Evolutionary conservation across 2,329 filamentous ascomycete genomes (phyloP), one percentile per base, ranked within the genome.

Genomic region (Scytalidium lignicola): DNA sequence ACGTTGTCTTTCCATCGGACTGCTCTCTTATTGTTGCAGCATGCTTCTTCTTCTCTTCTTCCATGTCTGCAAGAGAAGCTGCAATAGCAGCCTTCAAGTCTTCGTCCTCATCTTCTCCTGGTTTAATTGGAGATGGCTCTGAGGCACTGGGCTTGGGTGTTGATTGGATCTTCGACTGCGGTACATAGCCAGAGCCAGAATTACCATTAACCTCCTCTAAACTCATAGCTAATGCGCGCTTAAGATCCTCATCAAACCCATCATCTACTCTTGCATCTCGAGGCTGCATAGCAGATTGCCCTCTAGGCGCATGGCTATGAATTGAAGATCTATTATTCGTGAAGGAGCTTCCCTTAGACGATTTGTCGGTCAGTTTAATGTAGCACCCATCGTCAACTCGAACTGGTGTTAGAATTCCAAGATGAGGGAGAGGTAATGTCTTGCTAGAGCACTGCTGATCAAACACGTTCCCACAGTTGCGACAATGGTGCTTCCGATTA

Each of bases 401-500:
- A 3, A 97, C 93, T 2, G 93, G 81, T 55, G 95, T 86, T 63
- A 90, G 73, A 56, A 99, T 97, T 53, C 93, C 93, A 13, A 99
- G 79, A 65, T 97, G 93, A 13, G 93, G 92, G 15, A 99, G 74
- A 4, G 93, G 86, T 39, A 96, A 78, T 19, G 79, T 83, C 72
- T 97, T 97, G 73, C 82, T 85, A 13, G 92, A 97, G 65, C 93
- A 99, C 61, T 93, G 85, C 56, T 92, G 90, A 65, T 96, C 95
- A 66, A 99, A 99, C 62, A 95, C 93, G 68, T 93, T 96, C 46
- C 93, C 93, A 63, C 93, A 99, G 67, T 99, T 99, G 57, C 93
- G 85, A 64, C 93, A 99, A 67, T 99, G 93, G 65, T 99, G 93
- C 66, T 97, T 99, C 62, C 93, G 85, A 67, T 99, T 99, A 49